phyloP scores from a whole-genome alignment of 371 early-diverging fungal genomes.

The Circinella minor region DNA sequence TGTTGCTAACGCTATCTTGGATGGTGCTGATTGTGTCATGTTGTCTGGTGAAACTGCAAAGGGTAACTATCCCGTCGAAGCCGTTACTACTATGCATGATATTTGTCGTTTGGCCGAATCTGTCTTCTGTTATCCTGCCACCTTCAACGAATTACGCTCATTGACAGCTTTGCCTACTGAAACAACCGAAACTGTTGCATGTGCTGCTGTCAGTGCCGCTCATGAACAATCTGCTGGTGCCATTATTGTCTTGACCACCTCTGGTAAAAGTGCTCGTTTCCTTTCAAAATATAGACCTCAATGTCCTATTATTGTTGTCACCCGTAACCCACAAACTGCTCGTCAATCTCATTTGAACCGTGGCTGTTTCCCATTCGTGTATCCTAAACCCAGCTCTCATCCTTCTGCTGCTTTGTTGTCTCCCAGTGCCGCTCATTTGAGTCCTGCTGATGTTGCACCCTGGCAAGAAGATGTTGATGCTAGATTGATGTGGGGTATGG shows the following conservation, averaged over 20 bases:
- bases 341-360: conserved; percentile 88
- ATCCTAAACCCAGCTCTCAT: conserved; percentile 60
- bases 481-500: conserved; percentile 75
- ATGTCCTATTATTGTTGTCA: conserved; percentile 92
- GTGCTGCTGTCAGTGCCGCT: conserved; percentile 90
- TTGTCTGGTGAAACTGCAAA: conserved; percentile 98
- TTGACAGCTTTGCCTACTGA: conserved; percentile 77
- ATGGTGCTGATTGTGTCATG: conserved; percentile 99
- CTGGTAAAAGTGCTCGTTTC: conserved; percentile 88
- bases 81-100: conserved; percentile 78
- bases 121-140: conserved; percentile 76
- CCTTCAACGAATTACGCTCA: conserved; percentile 82
- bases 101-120: conserved; percentile 79
- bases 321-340: conserved; percentile 84
- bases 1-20: conserved; percentile 97
- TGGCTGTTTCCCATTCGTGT: conserved; percentile 91
- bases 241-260: conserved; percentile 83
- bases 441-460: conserved; percentile 46
- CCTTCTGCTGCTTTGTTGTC: conserved; percentile 24
- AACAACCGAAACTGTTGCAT: conserved; percentile 93
- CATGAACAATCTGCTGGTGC: conserved; percentile 86
- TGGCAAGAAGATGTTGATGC: conserved; percentile 91
- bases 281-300: conserved; percentile 95
- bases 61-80: conserved; percentile 83
- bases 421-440: conserved; percentile 30